Percentiles rank a stretch among this genome's conserved stretches.
Evolutionary conservation across 495 filamentous ascomycete genomes (phyloP).

Genomic region (Clohesyomyces aquaticus): DNA sequence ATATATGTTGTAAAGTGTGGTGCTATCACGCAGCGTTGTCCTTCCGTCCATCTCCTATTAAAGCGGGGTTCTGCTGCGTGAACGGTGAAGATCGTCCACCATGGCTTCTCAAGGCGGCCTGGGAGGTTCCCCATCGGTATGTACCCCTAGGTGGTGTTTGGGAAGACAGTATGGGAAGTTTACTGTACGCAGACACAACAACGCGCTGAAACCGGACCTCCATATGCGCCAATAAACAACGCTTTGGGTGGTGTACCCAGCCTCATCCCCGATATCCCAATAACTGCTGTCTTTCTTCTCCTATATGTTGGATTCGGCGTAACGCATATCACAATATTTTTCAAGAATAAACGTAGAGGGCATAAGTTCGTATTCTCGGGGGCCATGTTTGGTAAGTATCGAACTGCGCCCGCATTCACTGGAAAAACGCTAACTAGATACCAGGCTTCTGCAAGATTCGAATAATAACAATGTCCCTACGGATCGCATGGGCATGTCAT

Average conservation of each 20-base stretch:
- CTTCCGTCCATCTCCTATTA: background rate
- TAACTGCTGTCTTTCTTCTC: conserved; percentile 44
- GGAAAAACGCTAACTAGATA: conserved; percentile 13
- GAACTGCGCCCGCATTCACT: background rate
- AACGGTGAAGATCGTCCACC: background rate
- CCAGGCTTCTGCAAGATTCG: conserved; percentile 72
- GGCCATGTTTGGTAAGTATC: conserved; percentile 62
- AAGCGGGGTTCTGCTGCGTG: background rate
- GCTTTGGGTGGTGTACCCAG: conserved; percentile 43
- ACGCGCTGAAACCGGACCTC: conserved; percentile 26
- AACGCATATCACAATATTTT: conserved; percentile 41
- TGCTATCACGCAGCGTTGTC: background rate
- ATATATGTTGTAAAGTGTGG: conserved; percentile 14
- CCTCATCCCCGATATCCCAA: conserved; percentile 44
- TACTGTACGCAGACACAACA: background rate
- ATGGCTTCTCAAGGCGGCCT: conserved; percentile 11
- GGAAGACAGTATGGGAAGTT: background rate
- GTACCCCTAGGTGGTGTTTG: background rate
- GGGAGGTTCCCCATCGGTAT: background rate
- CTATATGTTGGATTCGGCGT: conserved; percentile 43
- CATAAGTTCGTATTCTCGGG: conserved; percentile 55
- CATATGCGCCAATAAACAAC: conserved; percentile 44
- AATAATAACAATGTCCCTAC: conserved; percentile 64
- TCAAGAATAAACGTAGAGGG: conserved; percentile 35
- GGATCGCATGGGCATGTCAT: conserved; percentile 62